These are phyloP conservation scores for Picea glauca DNA, from an alignment of 75 land plant genomes.

Conservation along the genomic window DNA sequence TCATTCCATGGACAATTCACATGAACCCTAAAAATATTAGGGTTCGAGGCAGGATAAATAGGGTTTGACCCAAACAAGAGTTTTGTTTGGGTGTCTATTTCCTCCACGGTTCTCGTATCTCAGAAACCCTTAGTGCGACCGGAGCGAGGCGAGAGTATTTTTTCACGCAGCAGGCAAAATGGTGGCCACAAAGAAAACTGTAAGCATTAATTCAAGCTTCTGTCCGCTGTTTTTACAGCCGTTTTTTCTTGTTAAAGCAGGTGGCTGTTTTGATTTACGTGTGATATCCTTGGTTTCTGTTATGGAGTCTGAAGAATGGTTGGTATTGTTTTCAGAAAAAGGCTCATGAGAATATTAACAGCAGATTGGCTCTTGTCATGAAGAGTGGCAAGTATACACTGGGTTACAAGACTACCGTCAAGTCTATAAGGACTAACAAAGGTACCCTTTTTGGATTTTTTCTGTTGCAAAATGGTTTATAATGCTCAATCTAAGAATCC, in stretches of 20 bases:
- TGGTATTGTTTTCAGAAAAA: constrained; percentile 24
- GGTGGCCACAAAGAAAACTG: constrained; percentile 9
- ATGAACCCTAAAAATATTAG: not conserved
- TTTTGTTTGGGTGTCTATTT: not conserved
- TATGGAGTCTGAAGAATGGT: not conserved
- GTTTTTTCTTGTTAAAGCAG: too few species aligned
- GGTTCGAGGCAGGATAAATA: not conserved
- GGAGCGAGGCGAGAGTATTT: not conserved
- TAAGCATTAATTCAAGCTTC: not conserved
- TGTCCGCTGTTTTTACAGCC: not conserved
- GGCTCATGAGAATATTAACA: constrained; percentile 49
- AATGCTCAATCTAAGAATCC: too few species aligned
- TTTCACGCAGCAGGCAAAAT: not conserved
- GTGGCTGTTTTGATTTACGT: not conserved
- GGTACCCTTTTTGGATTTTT: constrained; percentile 5
- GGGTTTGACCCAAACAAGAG: not conserved
- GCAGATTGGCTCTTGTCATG: constrained; percentile 46
- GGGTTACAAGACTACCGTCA: constrained; percentile 35
- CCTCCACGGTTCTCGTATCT: not conserved
- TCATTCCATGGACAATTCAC: too few species aligned
- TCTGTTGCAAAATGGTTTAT: too few species aligned
- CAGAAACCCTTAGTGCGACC: not conserved
- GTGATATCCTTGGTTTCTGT: too few species aligned
- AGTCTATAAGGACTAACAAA: constrained; percentile 32
- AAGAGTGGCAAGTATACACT: constrained; percentile 48